Base-by-base conservation (phyloP, 2,329 filamentous ascomycete genomes). In the Juglanconis sp. region DNA sequence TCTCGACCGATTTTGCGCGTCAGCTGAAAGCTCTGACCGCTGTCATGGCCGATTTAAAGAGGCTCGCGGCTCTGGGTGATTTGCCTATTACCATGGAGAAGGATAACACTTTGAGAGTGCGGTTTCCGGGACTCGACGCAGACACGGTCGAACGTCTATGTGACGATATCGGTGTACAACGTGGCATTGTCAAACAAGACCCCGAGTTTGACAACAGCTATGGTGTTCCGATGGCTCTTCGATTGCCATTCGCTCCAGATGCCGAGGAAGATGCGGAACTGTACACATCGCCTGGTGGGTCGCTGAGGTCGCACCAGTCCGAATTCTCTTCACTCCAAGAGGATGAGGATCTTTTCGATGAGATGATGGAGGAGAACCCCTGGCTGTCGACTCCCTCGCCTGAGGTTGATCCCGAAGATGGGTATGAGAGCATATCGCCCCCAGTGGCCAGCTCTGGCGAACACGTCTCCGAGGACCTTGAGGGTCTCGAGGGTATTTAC, bases 61-160 rank as follows among this genome's bases (percentile, higher is more conserved):
- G 86, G 40, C 79, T 99, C 1, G 85, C 92, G 0, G 77, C 81
- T 0, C 74, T 98, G 1, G 95, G 95, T 1, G 92, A 97, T 70
- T 77, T 99, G 24, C 92, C 94, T 0, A 85, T 98, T 38, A 81
- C 85, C 0, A 81, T 96, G 56, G 85, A 91, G 66, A 82, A 84
- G 42, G 79, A 82, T 38, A 85, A 85, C 2, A 83, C 85, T 0
- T 77, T 97, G 4, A 87, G 92, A 38, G 87, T 98, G 2, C 88
- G 92, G 35, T 98, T 99, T 69, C 92, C 93, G 0, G 95, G 95
- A 3, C 93, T 95, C 63, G 94, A 98, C 68, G 87, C 87, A 0
- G 85, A 88, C 15, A 91, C 90, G 0, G 89, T 96, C 0, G 91
- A 96, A 70, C 80, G 82, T 3, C 81, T 99, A 1, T 97, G 93